Percentiles rank a stretch among this genome's conserved stretches.
Conservation (phyloP, 148 eudicot species). For the Gaultheria prostrata region DNA sequence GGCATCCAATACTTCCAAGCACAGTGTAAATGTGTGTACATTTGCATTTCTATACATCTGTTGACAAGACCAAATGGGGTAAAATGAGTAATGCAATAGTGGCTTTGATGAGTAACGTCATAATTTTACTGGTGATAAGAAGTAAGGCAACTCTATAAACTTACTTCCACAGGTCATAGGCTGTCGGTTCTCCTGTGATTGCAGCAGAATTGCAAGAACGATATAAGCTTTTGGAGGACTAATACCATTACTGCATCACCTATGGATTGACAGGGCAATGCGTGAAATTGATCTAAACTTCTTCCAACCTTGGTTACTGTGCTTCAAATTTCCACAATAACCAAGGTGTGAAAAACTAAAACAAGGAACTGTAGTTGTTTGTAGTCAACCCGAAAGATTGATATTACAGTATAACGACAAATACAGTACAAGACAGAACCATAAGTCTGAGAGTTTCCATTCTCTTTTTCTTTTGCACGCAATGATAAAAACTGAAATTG, state of each 20-base stretch:
- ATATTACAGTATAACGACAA: not conserved
- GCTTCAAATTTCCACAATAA: not conserved
- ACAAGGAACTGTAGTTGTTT: not conserved
- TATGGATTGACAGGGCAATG: not conserved
- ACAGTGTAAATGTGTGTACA: not conserved
- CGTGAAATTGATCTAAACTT: not conserved
- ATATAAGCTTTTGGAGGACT: not conserved
- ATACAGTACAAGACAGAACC: not conserved
- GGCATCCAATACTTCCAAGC: not conserved
- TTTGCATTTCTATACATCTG: not conserved
- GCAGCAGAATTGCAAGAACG: not conserved
- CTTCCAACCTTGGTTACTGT: not conserved
- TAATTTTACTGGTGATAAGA: not conserved
- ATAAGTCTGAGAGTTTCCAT: not conserved
- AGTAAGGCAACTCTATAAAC: not conserved
- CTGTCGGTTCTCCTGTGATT: not conserved
- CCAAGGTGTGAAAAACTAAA: not conserved
- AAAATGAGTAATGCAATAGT: not conserved
- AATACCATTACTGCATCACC: not conserved
- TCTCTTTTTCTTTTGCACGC: not conserved
- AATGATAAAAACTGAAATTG: not conserved
- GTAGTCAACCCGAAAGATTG: not conserved
- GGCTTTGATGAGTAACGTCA: not conserved
- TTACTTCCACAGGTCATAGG: not conserved
- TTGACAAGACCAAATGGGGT: not conserved